Evolutionary conservation across 2,329 filamentous ascomycete species (phyloP), one percentile per base, ranked within the genome.

Genomic region (Nemania diffusa): DNA sequence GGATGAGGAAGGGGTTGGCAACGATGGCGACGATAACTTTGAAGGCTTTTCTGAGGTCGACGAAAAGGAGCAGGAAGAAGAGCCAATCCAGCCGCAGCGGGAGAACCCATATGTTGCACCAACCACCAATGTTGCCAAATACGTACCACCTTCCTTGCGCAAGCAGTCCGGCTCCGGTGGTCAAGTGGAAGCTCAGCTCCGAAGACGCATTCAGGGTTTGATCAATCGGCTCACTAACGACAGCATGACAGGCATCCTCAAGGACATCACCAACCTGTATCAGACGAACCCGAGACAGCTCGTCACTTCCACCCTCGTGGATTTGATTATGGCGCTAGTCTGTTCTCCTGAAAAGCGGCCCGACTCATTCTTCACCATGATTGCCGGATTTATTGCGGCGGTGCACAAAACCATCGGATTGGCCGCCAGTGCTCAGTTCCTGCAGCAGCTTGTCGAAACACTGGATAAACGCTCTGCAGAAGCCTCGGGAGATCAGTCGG

Each of bases 51-150:
- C 74, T 3, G 79, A 80, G 27, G 74, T 77, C 17, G 75, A 77
- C 67, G 69, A 72, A 26, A 32, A 55, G 7, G 46, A 17, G 5
- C 27, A 56, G 26, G 50, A 57, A 37, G 76, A 63, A 27, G 76
- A 80, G 58, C 77, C 78, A 4, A 44, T 77, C n/a, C 78, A 78
- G 50, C 84, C 82, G 69, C 84, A 84, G 64, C 86, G 89, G 67
- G 95, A 98, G 78, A 97, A 98, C 72, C 95, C 95, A 4, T 98
- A 97, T 73, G 84, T 95, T 57, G 91, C 95, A 2, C 95, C 95
- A 4, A 78, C 82, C 1, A 79, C 80, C 1, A 81, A 81, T 46
- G 77, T 83, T 20, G 83, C 84, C 5, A 97, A 97, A 86, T 99
- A 99, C 74, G 86, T 97, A 2, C 95, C 96, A 1, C 96, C 95